phyloP scores from a whole-genome alignment of 1,139 yeast genomes.

The Blastobotrys indianensis region DNA sequence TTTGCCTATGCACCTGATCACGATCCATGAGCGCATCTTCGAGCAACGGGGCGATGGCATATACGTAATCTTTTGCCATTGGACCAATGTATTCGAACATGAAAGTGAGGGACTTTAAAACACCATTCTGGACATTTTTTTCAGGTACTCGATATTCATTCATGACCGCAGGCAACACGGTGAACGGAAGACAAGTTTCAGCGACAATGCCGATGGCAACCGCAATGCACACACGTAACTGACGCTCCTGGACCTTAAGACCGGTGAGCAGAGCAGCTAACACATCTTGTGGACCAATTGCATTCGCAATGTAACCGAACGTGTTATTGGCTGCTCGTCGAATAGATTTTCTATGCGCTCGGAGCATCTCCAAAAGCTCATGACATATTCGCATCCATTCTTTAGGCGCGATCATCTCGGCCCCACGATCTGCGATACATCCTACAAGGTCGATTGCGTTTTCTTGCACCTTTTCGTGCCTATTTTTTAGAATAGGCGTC shows the following conservation, averaged over 20 bases:
- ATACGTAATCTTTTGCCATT: conserved; percentile 74
- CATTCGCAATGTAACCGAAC: conserved; percentile 85
- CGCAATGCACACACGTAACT: conserved; percentile 92
- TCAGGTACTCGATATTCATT: conserved; percentile 93
- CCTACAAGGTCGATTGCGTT: conserved; percentile 78
- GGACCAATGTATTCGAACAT: conserved; percentile 90
- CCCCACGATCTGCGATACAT: conserved; percentile 72
- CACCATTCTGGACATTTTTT: conserved; percentile 92
- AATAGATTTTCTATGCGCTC: conserved; percentile 73
- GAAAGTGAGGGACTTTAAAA: conserved; percentile 85
- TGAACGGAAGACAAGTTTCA: conserved; percentile 86
- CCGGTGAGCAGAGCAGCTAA: conserved; percentile 78
- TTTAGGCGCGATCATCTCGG: conserved; percentile 80
- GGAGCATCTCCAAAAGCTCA: conserved; percentile 82
- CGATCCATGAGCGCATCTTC: conserved; percentile 91
- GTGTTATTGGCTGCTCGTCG: conserved; percentile 84
- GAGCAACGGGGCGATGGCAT: conserved; percentile 70
- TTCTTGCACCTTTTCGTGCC: conserved; percentile 90
- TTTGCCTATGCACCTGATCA: conserved; percentile 90
- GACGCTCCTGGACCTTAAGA: conserved; percentile 89
- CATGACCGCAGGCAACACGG: conserved; percentile 94
- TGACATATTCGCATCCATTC: conserved; percentile 98
- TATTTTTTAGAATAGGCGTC: conserved; percentile 84
- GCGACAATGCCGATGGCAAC: conserved; percentile 98
- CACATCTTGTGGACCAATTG: conserved; percentile 96